Conservation (phyloP, 129 eudicot genomes). For the Ambrosia artemisiifolia region DNA sequence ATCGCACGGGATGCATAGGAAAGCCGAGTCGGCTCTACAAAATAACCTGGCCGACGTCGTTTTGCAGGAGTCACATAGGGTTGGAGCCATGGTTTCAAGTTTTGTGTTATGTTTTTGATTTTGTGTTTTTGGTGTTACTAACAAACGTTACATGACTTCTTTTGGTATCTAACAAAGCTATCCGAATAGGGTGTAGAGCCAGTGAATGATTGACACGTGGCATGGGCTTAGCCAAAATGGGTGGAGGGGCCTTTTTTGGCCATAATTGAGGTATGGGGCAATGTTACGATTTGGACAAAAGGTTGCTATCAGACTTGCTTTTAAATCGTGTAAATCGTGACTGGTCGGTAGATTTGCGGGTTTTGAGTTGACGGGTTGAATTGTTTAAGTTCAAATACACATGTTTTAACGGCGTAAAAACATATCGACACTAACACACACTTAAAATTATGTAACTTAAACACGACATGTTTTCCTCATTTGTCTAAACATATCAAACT, state of each 20-base stretch:
- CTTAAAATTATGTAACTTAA: too few relatives aligned
- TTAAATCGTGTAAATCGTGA: too few relatives aligned
- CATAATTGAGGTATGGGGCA: slow-evolving; percentile 8
- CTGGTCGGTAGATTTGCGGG: too few relatives aligned
- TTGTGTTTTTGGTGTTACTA: too few relatives aligned
- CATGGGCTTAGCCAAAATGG: slow-evolving; percentile 42
- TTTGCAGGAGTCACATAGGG: slow-evolving; percentile 75
- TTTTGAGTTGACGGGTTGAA: too few relatives aligned
- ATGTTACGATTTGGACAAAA: not conserved
- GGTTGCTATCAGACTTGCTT: too few relatives aligned
- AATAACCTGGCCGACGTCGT: slow-evolving; percentile 58
- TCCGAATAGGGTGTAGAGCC: slow-evolving; percentile 9
- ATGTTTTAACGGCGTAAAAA: too few relatives aligned
- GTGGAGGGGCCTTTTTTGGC: slow-evolving; percentile 11
- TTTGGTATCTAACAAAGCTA: slow-evolving; percentile 4
- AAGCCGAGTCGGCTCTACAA: slow-evolving; percentile 79
- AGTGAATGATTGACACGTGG: slow-evolving; percentile 35
- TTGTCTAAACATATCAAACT: too few relatives aligned
- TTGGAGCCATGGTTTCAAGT: slow-evolving; percentile 37
- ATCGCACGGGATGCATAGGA: slow-evolving; percentile 64
- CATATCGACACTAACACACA: too few relatives aligned
- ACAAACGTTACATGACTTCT: not conserved
- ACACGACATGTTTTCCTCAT: too few relatives aligned
- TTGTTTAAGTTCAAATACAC: too few relatives aligned
- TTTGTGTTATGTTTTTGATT: not conserved